phyloP scores from a whole-genome alignment of 306 rosid species.

The Cucurbita pepo region DNA sequence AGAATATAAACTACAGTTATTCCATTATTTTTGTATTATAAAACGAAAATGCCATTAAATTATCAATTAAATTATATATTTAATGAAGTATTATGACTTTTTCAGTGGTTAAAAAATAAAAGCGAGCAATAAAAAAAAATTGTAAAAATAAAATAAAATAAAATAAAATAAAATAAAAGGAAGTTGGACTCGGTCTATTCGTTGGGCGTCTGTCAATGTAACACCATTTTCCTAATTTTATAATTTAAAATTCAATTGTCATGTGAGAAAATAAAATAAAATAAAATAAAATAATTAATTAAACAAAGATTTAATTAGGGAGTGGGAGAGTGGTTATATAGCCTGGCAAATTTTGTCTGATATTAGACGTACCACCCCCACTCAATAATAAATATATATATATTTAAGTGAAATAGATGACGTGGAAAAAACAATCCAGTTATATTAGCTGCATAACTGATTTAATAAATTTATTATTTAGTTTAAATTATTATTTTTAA shows the following conservation, averaged over 20 bases:
- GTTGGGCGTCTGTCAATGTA: not conserved
- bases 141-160: no score
- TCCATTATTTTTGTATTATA: no score
- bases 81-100: not conserved
- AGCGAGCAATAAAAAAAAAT: not conserved
- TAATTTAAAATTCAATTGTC: not conserved
- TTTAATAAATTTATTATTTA: not conserved
- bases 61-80: no score
- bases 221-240: not conserved
- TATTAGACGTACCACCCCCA: conserved; percentile 2
- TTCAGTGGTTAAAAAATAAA: not conserved
- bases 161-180: not conserved
- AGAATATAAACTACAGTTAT: no score
- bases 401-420: not conserved
- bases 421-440: not conserved
- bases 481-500: no score
- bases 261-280: not conserved
- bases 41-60: no score
- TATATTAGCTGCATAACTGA: not conserved
- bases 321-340: conserved; percentile 11
- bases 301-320: not conserved
- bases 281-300: not conserved
- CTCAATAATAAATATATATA: not conserved
- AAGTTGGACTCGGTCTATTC: not conserved
- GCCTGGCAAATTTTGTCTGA: conserved; percentile 38